Base-by-base conservation (phyloP, 768 basidiomycete genomes). In the Pisolithus sp. region DNA sequence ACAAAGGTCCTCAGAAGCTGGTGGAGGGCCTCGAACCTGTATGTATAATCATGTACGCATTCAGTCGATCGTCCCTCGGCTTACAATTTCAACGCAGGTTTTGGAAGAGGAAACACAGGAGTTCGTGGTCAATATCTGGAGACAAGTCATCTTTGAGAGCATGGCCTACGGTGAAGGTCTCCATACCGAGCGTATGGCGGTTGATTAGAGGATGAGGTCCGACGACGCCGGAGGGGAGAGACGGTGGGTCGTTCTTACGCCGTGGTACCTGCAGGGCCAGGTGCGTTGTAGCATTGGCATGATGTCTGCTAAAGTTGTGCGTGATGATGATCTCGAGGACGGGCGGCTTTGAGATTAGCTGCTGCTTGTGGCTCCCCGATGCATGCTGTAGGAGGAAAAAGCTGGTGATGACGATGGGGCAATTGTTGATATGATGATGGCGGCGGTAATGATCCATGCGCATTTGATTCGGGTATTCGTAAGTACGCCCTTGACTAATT, bases 131-230 rank as follows among this genome's bases (percentile, higher is more conserved):
- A 77, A 77, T 54, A 76, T 96, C 45, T 97, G 93, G 93, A 82
- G 91, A 50, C 89, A 92, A 70, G 79, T 95, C 59, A 89, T 93
- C 47, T 95, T 95, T 65, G 93, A 97, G 75, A 93, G 91, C 62
- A 87, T 91, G 81, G 89, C 93, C 24, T 93, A 90, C 66, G 84
- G 81, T 55, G 89, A 93, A 68, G 92, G 92, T 38, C 75, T 95
- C 54, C 82, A 87, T 60, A 93, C 92, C 23, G 92, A 91, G 59
- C 81, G 79, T 66, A 81, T 89, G 81, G 76, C 87, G 71, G 84
- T 91, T 62, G 87, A 89, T 68, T 85, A 70, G 57, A 45, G 46
- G 58, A 38, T 39, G 50, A 37, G 38, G 39, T 49, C 12, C 37
- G 56, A 15, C 53, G 50, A 50, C 38, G 42, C 40, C 53, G 49